Base-by-base conservation (phyloP, 768 basidiomycete species). In the Leccinum barrowsii region DNA sequence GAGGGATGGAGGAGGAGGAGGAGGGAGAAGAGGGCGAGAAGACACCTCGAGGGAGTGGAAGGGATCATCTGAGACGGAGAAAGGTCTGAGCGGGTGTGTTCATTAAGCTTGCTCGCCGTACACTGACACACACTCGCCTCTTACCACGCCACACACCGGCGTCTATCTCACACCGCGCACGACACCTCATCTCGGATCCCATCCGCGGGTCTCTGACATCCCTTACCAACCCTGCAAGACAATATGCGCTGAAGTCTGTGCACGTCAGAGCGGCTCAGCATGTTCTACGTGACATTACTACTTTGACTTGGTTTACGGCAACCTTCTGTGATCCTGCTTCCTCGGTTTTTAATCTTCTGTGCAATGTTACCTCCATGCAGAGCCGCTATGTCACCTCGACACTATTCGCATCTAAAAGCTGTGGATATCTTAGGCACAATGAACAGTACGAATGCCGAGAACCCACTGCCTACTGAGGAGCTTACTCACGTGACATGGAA, bases 71-170 rank as follows among this genome's bases (percentile, higher is more conserved):
- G 37, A 37, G 37, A 17, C 12, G 40, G 22, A 13, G 22, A 12
- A 12, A 48, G 47, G 47, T n/a, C 47, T 13, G 22, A 44, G 10
- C 10, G 61, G 61, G 56, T 49, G 58, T 52, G 57, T 34, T 52
- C 67, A 68, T 72, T 61, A 61, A 30, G 46, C 17, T 59, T 8
- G 42, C 30, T 26, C 42, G 34, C 56, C 35, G 57, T 49, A 21
- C 44, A 13, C 34, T 32, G 32, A 32, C 32, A 32, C 47, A 47
- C 46, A 47, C 37, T n/a, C 40, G 17, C 40, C 10, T 44, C 42
- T 44, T 44, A 44, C 42, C 42, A 70, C 67, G 65, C 67, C 66
- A 71, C 66, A 59, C 48, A 21, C n/a, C 55, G 40, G 32, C 56
- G 42, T n/a, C 19, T n/a, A 44, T 44, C n/a, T 19, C 42, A 44